phyloP scores from a whole-genome alignment of 1,284 basidiomycete species.

The Mycena sp. region DNA sequence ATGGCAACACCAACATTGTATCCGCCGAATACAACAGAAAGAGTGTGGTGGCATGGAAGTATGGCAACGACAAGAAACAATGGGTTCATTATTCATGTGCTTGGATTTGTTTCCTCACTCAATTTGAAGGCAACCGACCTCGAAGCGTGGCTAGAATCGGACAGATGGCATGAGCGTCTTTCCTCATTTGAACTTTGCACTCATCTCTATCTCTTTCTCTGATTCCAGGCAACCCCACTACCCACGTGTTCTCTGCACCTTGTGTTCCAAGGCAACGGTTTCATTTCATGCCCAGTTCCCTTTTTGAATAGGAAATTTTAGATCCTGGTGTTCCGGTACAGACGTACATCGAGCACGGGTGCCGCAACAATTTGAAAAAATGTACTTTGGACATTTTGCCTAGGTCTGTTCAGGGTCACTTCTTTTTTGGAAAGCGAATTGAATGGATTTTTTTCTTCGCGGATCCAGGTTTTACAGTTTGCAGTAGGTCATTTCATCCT shows the following conservation, averaged over 20 bases:
- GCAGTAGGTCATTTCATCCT: neutral
- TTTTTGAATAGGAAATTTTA: neutral
- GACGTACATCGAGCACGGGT: conserved; percentile 2
- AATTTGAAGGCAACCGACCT: neutral
- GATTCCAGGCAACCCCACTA: conserved; percentile 6
- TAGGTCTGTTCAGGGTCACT: neutral
- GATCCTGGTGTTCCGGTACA: conserved; percentile 11
- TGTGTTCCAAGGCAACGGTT: conserved; percentile 5
- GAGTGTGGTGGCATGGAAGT: neutral
- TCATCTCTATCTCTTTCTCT: neutral
- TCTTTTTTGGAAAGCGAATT: neutral
- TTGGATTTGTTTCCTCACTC: neutral
- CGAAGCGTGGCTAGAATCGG: conserved; percentile 4
- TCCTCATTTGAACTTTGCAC: neutral
- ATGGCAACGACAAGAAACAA: conserved; percentile 1
- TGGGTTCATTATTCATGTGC: neutral
- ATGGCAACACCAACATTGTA: neutral
- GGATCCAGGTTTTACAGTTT: conserved; percentile 12
- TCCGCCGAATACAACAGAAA: conserved; percentile 4
- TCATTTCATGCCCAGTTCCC: too few relatives aligned
- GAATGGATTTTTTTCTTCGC: neutral
- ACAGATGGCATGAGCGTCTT: neutral
- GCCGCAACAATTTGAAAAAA: neutral
- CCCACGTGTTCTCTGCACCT: neutral
- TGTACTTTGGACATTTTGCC: conserved; percentile 9